Base-by-base conservation (phyloP, 805 yeast species). In the Clavispora asparagi region DNA sequence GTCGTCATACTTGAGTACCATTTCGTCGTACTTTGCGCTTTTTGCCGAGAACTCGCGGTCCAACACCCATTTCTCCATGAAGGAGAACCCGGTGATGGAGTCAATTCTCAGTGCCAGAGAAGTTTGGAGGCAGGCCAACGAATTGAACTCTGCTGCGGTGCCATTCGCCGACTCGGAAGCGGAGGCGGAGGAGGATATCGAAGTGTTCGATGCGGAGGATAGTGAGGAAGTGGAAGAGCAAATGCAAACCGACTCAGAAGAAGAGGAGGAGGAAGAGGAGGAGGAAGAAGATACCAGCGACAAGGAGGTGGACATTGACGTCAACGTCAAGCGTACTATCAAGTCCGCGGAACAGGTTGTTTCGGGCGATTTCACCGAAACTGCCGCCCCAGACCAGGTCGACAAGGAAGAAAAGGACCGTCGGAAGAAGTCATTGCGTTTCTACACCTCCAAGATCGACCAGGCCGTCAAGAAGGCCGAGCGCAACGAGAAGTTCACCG, bases 371-470 rank as follows among this genome's bases (percentile, higher is more conserved):
- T 83, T 70, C 59, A 74, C 80, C n/a, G 96, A 89, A 59, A 73
- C 81, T 27, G 81, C 76, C 30, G 49, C 56, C 2, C 76, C 87
- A 39, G 95, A 87, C 42, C 94, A 82, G 26, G 82, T 89, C 41
- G 98, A 94, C 65, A 76, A 78, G 39, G 95, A 88, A 59, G 98
- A 90, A 48, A 92, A 91, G 70, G 79, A 77, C 48, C 78, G 82
- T 17, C 82, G 95, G 57, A 86, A 84, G 72, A 81, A 80, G 61
- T 78, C 95, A 2, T 78, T 94, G 58, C 83, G 98, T 50, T 94
- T 94, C 81, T 94, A 94, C 76, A 94, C 99, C 1, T 87, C 98
- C 48, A 91, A 92, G 67, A 91, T 94, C 65, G 97, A 90, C 64
- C 95, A 91, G 68, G 84, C 83, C 43, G 82, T 77, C 26, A 73